Evolutionary conservation across 495 filamentous ascomycete species (phyloP), one percentile per base, ranked within the genome.

Genomic region (Chaetomium fimeti): DNA sequence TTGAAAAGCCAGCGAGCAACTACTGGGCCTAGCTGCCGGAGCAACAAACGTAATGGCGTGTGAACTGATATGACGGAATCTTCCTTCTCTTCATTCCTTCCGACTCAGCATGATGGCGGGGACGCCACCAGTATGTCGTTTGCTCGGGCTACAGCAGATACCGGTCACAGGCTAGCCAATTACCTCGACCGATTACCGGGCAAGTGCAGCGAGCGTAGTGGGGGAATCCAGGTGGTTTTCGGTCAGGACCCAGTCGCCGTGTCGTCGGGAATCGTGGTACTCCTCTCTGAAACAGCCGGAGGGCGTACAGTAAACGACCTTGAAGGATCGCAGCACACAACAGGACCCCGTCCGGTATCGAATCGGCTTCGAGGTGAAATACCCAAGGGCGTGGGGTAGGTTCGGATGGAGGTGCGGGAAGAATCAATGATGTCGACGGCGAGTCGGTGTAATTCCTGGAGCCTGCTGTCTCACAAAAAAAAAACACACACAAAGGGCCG

Each of bases 211-310:
- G 63, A 47, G 9, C 45, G 65, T 65, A 65, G 65, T 36, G 29
- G 38, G 13, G 42, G 40, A 51, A 55, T 40, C 62, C 64, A 66
- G 53, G 56, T 9, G 57, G 62, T 63, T 56, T 32, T 29, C 54
- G 48, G 53, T 60, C 60, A 62, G 43, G 43, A 66, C 56, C 61
- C 60, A 68, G 68, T 60, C 64, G 70, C 72, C 72, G 66, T 53
- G 66, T 61, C 60, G 71, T 74, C 68, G 70, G 69, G 66, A 72
- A 71, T 66, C 43, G 69, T 59, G 24, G 32, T 25, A 51, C 57
- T 20, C 28, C 24, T 40, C 28, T 43, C 36, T 53, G 58, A 56
- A 49, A 55, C 63, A 57, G 16, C 12, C 49, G n/a, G 48, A 28
- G 43, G 43, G 42, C 12, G 25, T 32, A 29, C 65, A 64, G 60